phyloP scores from a whole-genome alignment of 805 yeast genomes.

The Zygoascus flipseniorum region DNA sequence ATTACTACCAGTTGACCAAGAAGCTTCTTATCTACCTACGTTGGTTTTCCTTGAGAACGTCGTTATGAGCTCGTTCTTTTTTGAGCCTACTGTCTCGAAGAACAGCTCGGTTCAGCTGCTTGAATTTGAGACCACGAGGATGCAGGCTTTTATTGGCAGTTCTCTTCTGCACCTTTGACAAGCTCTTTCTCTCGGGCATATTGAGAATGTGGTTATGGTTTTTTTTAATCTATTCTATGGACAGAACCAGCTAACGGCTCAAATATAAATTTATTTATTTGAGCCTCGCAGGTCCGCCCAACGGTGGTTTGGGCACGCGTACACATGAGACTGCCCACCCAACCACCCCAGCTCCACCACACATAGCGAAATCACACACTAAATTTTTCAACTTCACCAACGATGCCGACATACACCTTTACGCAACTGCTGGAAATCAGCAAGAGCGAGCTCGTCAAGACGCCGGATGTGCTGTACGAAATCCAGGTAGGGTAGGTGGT shows the following conservation, averaged over 20 bases:
- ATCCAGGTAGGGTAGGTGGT: background rate
- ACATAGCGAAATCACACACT: background rate
- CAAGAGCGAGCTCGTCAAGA: conserved; percentile 20
- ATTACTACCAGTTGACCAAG: no score
- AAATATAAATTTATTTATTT: background rate
- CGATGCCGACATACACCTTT: conserved; percentile 25
- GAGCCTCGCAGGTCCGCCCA: background rate
- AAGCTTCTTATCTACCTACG: conserved; percentile 10
- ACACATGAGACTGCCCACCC: background rate
- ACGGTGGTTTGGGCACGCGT: background rate
- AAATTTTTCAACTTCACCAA: background rate
- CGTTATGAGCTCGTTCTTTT: conserved; percentile 44
- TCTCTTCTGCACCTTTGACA: conserved; percentile 56
- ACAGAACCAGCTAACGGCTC: no score
- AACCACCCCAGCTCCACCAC: no score
- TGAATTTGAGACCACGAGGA: conserved; percentile 83
- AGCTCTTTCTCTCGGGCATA: conserved; percentile 65
- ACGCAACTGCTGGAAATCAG: conserved; percentile 20
- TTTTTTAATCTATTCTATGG: background rate
- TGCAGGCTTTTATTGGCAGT: conserved; percentile 56
- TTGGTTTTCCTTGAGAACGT: conserved; percentile 37
- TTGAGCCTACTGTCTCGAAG: conserved; percentile 68
- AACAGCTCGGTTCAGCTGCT: conserved; percentile 78
- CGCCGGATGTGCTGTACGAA: conserved; percentile 22
- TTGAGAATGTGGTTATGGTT: no score